Evolutionary conservation across 169 alveolate species (phyloP).

Genomic region (Pseudocohnilembus persalinus): DNA sequence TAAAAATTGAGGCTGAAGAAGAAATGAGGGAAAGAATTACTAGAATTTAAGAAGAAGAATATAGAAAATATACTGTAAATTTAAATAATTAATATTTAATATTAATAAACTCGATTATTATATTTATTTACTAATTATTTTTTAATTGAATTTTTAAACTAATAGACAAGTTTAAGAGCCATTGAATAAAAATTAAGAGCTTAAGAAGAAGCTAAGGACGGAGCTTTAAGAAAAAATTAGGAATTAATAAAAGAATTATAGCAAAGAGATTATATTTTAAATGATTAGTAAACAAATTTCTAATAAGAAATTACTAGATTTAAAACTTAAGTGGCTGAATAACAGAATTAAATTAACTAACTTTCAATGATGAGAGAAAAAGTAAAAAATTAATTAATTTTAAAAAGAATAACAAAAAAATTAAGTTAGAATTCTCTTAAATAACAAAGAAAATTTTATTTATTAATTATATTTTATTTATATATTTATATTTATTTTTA

Average conservation of each 20-base stretch:
- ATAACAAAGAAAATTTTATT: too few relatives aligned
- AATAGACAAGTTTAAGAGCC: not conserved
- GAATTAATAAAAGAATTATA: constrained; percentile 8
- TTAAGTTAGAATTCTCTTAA: too few relatives aligned
- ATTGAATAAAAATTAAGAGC: constrained; percentile 23
- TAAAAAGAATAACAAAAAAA: too few relatives aligned
- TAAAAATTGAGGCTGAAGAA: constrained; percentile 26
- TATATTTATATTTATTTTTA: too few relatives aligned
- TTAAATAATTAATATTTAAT: not conserved
- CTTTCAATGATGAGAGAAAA: not conserved
- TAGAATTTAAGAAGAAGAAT: constrained; percentile 25
- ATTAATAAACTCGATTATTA: not conserved
- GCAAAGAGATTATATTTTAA: constrained; percentile 5
- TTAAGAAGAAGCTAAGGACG: constrained; percentile 12
- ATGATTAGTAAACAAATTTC: constrained; percentile 8
- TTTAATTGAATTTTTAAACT: not conserved
- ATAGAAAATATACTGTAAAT: constrained; percentile 12
- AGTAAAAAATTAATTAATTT: not conserved
- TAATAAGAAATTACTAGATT: not conserved
- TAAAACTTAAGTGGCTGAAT: not conserved
- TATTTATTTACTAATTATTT: not conserved
- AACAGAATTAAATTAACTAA: too few relatives aligned
- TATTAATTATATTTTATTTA: too few relatives aligned
- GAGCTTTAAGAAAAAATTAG: not conserved
- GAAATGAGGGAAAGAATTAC: constrained; percentile 23